Evolutionary conservation across 352 stramenopile species (phyloP).

Genomic region (Phytophthora rubi): DNA sequence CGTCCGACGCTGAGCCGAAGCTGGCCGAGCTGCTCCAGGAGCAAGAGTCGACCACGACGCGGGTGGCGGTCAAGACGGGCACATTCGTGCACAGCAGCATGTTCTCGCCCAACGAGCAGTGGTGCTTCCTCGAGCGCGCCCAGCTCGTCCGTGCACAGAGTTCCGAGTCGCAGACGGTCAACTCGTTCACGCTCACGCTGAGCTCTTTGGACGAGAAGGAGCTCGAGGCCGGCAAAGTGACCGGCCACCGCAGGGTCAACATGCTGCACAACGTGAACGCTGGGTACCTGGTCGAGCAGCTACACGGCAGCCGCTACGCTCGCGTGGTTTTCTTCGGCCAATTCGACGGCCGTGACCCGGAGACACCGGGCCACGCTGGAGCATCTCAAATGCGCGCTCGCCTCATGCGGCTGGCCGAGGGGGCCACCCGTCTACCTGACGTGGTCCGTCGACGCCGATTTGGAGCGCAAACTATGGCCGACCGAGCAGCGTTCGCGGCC

Average conservation of each 20-base stretch:
- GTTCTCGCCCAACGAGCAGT: constrained; percentile 51
- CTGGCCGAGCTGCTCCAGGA: constrained; percentile 22
- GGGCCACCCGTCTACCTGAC: constrained; percentile 31
- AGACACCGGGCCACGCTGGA: constrained; percentile 10
- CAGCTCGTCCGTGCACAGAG: constrained; percentile 9
- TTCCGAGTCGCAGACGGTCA: background rate
- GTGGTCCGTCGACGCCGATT: constrained; percentile 37
- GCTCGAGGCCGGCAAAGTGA: constrained; percentile 37
- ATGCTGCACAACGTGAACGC: constrained; percentile 33
- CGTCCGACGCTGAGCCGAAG: constrained; percentile 10
- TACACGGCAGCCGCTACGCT: constrained; percentile 30
- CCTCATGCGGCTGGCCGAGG: constrained; percentile 41
- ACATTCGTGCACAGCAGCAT: constrained; percentile 46
- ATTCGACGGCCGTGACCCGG: constrained; percentile 15
- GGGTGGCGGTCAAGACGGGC: constrained; percentile 45
- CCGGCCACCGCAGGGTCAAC: constrained; percentile 31
- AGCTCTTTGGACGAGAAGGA: constrained; percentile 43
- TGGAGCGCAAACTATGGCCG: constrained; percentile 32
- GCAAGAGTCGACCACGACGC: constrained; percentile 19
- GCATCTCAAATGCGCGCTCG: constrained; percentile 31
- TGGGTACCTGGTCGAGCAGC: constrained; percentile 42
- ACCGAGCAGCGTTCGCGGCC: constrained; percentile 23
- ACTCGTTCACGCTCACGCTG: constrained; percentile 45
- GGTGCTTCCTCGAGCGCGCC: constrained; percentile 48
- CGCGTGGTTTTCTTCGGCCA: constrained; percentile 50